phyloP scores from a whole-genome alignment of 768 basidiomycete species.

The Solioccasus polychromus region DNA sequence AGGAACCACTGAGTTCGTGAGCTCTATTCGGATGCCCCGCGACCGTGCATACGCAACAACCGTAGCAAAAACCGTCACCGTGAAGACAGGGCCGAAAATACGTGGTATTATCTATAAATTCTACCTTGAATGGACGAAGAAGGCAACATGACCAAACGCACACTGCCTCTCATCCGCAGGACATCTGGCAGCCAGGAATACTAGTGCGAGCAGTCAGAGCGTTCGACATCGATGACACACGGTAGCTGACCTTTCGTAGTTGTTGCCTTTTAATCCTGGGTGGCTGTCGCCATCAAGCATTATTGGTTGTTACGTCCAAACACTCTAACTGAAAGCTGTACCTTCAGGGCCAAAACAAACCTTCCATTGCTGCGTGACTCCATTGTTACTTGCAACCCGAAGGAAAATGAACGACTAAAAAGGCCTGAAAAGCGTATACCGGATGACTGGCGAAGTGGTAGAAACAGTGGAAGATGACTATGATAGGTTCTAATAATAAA shows the following conservation, averaged over 20 bases:
- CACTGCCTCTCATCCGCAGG: slow-evolving; percentile 77
- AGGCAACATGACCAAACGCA: slow-evolving; percentile 35
- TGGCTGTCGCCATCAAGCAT: slow-evolving; percentile 24
- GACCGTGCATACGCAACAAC: slow-evolving; percentile 57
- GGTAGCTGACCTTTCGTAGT: slow-evolving; percentile 45
- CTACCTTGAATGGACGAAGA: slow-evolving; percentile 6
- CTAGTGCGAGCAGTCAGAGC: slow-evolving; percentile 33
- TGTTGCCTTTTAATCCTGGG: slow-evolving; percentile 49
- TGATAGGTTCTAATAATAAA: slow-evolving; percentile 1
- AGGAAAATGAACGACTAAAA: too few species aligned
- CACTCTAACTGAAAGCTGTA: slow-evolving; percentile 6
- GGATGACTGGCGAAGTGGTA: too few species aligned
- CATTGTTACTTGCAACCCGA: slow-evolving; percentile 16
- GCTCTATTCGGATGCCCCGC: slow-evolving; percentile 54
- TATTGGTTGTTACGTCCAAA: neutral
- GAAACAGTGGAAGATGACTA: too few species aligned
- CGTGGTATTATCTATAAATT: slow-evolving; percentile 56
- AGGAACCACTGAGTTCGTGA: slow-evolving; percentile 85
- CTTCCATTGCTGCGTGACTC: slow-evolving; percentile 19
- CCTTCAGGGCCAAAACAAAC: slow-evolving; percentile 24
- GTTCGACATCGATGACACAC: neutral
- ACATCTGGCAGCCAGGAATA: slow-evolving; percentile 92
- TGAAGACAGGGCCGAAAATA: slow-evolving; percentile 80
- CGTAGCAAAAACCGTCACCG: slow-evolving; percentile 73
- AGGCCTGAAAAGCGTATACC: neutral